Base-by-base conservation (phyloP, 257 asterid genomes). In the Scutellaria barbata region DNA sequence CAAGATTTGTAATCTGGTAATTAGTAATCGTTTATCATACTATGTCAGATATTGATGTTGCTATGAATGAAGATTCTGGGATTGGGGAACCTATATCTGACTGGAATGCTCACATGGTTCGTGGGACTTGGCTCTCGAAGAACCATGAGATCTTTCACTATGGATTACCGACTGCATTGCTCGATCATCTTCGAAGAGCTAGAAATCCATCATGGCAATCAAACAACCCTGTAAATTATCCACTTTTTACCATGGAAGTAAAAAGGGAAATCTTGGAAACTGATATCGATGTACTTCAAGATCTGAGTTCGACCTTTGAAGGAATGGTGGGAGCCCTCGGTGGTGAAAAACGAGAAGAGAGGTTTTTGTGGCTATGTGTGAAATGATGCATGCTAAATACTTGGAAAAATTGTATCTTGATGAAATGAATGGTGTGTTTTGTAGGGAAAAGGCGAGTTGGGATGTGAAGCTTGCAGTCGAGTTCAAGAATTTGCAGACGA, bases 61-160 rank as follows among this genome's bases (percentile, higher is more conserved):
- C 75, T 54, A 39, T 10, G 43, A 84, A 72, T 43, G 92, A 87
- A 68, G 87, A 72, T 47, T 72, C 73, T 8, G 85, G 71, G 57
- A 64, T 42, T 58, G 80, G 74, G 37, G 33, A 35, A 33, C 63
- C 79, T 16, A n/a, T 70, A 6, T 65, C 84, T 14, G 88, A 83
- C 50, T 86, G 93, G 95, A 80, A 77, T 68, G 61, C 90, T 77
- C 96, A 93, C 81, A 88, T 90, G 98, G 88, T 93, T 47, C 92
- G 95, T 40, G 97, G 98, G 42, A 93, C 96, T 20, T 88, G 97
- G 96, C 80, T 90, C 75, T 85, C 97, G 22, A 85, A 83, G 74
- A 86, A 85, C 76, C 86, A 84, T 42, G 76, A 72, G 51, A 83
- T 87, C 63, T 90, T 86, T 73, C 84, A 81, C 47, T 93, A 93